A percentile compares a stretch with the other conserved stretches of the same genome.
Evolutionary conservation across 805 yeast species (phyloP).

Genomic region (Candida odintsovae): DNA sequence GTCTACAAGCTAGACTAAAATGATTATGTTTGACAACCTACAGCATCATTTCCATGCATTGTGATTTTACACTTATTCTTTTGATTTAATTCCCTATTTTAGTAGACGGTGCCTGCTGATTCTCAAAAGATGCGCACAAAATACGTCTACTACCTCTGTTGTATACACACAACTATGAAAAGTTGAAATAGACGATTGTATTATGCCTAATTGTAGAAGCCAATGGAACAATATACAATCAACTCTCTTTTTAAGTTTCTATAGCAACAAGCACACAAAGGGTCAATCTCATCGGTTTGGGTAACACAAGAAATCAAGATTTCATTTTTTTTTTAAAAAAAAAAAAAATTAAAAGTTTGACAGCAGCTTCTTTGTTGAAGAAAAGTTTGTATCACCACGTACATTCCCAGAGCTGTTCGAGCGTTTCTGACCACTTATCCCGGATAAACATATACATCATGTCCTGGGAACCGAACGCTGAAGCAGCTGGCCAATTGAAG

Average conservation of each 20-base stretch:
- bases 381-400: neutral
- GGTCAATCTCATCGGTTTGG: neutral
- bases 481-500: slow-evolving; percentile 58
- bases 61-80: neutral
- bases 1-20: neutral
- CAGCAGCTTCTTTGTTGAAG: neutral
- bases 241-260: too few species aligned
- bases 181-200: too few species aligned
- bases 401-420: neutral
- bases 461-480: slow-evolving; percentile 68
- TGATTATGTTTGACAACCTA: neutral
- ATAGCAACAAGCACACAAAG: neutral
- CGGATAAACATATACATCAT: slow-evolving; percentile 13
- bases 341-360: neutral
- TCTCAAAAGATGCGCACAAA: neutral
- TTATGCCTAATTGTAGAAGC: too few species aligned
- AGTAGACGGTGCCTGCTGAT: neutral
- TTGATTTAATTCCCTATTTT: too few species aligned
- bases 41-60: neutral
- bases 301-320: neutral
- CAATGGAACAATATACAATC: too few species aligned
- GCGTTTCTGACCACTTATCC: neutral
- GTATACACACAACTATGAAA: neutral
- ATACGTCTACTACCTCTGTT: neutral
- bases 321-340: neutral